phyloP scores from a whole-genome alignment of 2,329 filamentous ascomycete species.

The Penicillium sp. region DNA sequence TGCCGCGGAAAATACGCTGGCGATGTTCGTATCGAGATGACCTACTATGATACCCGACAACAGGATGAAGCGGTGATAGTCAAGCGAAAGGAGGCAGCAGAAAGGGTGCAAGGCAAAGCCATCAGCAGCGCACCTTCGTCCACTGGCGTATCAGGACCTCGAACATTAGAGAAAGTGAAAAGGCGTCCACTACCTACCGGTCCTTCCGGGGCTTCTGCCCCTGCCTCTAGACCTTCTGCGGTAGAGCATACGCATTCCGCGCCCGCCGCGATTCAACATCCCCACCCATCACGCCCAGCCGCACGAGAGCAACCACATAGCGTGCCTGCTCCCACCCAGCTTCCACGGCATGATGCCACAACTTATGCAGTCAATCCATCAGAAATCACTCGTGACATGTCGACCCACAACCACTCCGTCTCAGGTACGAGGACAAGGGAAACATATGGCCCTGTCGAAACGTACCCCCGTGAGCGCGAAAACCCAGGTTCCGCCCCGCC shows the following conservation, averaged over 20 bases:
- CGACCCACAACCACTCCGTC: conserved; percentile 28
- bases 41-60: conserved; percentile 85
- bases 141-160: conserved; percentile 39
- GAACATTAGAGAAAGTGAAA: conserved; percentile 62
- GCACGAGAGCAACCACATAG: conserved; percentile 21
- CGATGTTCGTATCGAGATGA: conserved; percentile 90
- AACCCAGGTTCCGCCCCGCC: conserved; percentile 8
- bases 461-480: conserved; percentile 25
- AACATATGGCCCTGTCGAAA: conserved; percentile 28
- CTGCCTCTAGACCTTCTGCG: conserved; percentile 35
- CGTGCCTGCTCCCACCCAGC: conserved; percentile 32
- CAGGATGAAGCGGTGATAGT: conserved; percentile 64
- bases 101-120: conserved; percentile 29
- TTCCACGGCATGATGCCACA: conserved; percentile 61
- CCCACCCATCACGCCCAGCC: conserved; percentile 17
- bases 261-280: conserved; percentile 17
- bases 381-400: conserved; percentile 45
- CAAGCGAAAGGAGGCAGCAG: conserved; percentile 46
- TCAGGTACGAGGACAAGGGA: conserved; percentile 14
- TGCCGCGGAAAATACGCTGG: conserved; percentile 94
- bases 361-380: conserved; percentile 73
- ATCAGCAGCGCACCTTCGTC: conserved; percentile 12
- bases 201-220: conserved; percentile 51
- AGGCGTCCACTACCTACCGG: conserved; percentile 77
- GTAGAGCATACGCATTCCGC: conserved; percentile 18